These are phyloP conservation scores for Microcyclospora tardicrescens DNA, from an alignment of 2,329 filamentous ascomycete species.

Conservation along the genomic window DNA sequence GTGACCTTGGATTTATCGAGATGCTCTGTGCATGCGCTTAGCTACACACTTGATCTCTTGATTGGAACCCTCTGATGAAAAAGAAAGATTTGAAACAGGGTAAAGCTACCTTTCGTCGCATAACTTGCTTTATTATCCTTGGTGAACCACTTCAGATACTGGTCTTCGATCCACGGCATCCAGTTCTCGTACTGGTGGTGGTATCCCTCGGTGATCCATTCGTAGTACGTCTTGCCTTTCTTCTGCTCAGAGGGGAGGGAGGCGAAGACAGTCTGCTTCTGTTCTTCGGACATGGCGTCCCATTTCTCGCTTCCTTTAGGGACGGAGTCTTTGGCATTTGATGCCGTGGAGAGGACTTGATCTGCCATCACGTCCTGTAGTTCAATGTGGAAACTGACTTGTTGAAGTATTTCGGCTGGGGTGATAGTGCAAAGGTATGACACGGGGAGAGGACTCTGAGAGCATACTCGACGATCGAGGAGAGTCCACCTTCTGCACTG, in stretches of 20 bases:
- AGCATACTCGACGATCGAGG: too few species aligned
- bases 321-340: neutral
- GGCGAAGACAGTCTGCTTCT: conserved; percentile 23
- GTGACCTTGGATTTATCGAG: conserved; percentile 60
- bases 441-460: too few species aligned
- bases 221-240: conserved; percentile 28
- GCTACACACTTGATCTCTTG: too few species aligned
- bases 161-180: conserved; percentile 66
- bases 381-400: too few species aligned
- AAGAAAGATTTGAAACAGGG: too few species aligned
- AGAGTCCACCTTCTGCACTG: too few species aligned
- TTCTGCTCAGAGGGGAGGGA: conserved; percentile 19
- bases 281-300: conserved; percentile 22
- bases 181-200: conserved; percentile 61
- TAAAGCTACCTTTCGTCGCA: conserved; percentile 47
- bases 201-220: conserved; percentile 52
- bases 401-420: too few species aligned
- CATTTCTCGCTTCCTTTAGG: conserved; percentile 17
- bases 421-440: too few species aligned
- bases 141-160: conserved; percentile 59
- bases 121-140: conserved; percentile 68
- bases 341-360: neutral
- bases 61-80: too few species aligned
- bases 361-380: neutral
- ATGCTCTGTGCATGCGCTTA: conserved; percentile 35